These are phyloP conservation scores for Pseudogymnoascus sp. DNA, from an alignment of 2,329 filamentous ascomycete genomes.

Conservation along the genomic window DNA sequence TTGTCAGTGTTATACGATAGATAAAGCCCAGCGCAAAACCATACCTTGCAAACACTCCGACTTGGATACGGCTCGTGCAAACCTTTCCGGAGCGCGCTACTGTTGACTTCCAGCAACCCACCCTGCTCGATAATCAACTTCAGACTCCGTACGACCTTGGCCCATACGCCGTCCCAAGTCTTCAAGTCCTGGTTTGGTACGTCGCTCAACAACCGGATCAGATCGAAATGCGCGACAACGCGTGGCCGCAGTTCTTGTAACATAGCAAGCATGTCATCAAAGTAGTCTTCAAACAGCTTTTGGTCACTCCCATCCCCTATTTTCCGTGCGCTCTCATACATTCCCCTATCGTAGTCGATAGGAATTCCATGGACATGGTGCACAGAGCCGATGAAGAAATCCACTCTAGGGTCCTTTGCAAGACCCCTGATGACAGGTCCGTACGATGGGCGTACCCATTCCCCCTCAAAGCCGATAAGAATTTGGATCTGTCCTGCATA, in stretches of 20 bases:
- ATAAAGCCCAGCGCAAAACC: slow-evolving; percentile 22
- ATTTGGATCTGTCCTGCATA: slow-evolving; percentile 69
- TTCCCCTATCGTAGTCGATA: slow-evolving; percentile 72
- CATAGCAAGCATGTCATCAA: slow-evolving; percentile 82
- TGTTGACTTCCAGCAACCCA: slow-evolving; percentile 85
- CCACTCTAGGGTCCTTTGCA: slow-evolving; percentile 55
- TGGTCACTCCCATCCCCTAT: slow-evolving; percentile 55
- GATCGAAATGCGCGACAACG: slow-evolving; percentile 89
- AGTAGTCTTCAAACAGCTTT: slow-evolving; percentile 73
- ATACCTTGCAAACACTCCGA: slow-evolving; percentile 66
- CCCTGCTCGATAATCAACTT: slow-evolving; percentile 62
- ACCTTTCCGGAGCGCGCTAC: slow-evolving; percentile 78
- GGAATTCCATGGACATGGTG: slow-evolving; percentile 83
- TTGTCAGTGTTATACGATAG: neutral
- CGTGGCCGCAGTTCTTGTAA: slow-evolving; percentile 61
- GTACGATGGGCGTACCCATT: slow-evolving; percentile 75
- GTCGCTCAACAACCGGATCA: slow-evolving; percentile 69
- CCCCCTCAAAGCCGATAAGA: slow-evolving; percentile 83
- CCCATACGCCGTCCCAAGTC: slow-evolving; percentile 61
- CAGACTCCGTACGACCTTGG: slow-evolving; percentile 66
- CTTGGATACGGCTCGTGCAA: slow-evolving; percentile 85
- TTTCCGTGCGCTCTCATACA: slow-evolving; percentile 46
- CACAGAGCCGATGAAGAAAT: slow-evolving; percentile 88
- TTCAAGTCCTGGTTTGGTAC: slow-evolving; percentile 52
- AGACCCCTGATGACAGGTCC: slow-evolving; percentile 50